These are phyloP conservation scores for Aspergillus leporis DNA, from an alignment of 495 filamentous ascomycete genomes.

Conservation along the genomic window DNA sequence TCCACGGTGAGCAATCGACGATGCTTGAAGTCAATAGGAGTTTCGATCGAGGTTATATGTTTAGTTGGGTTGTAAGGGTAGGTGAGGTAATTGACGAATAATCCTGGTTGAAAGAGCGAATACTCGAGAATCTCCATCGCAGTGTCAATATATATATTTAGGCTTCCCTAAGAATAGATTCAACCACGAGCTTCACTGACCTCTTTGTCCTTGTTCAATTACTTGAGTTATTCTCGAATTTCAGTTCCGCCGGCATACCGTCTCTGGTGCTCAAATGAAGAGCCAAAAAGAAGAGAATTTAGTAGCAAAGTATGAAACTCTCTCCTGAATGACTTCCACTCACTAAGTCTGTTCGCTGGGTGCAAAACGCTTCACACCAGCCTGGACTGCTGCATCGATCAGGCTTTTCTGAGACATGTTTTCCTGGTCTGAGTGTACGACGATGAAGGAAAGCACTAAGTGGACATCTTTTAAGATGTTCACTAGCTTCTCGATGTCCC, in stretches of 20 bases:
- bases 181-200: constrained; percentile 25
- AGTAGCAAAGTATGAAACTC: too few relatives aligned
- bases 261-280: background rate
- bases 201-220: constrained; percentile 52
- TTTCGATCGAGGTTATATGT: constrained; percentile 44
- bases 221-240: constrained; percentile 48
- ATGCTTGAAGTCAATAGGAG: constrained; percentile 47
- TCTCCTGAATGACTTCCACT: too few relatives aligned
- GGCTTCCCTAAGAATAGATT: constrained; percentile 33
- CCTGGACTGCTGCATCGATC: constrained; percentile 60
- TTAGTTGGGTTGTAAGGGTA: constrained; percentile 49
- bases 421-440: constrained; percentile 30
- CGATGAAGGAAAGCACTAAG: constrained; percentile 59
- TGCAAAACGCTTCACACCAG: constrained; percentile 61
- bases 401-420: constrained; percentile 46
- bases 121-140: constrained; percentile 66
- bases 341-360: constrained; percentile 29
- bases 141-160: too few relatives aligned
- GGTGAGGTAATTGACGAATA: constrained; percentile 56
- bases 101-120: constrained; percentile 55
- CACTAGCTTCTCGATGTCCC: constrained; percentile 34
- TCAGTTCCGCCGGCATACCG: constrained; percentile 52
- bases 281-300: background rate
- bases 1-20: constrained; percentile 51
- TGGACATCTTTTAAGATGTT: constrained; percentile 47